Evolutionary conservation across 306 rosid genomes (phyloP), one percentile per base, ranked within the genome.

Genomic region (Dalbergia cultrata): DNA sequence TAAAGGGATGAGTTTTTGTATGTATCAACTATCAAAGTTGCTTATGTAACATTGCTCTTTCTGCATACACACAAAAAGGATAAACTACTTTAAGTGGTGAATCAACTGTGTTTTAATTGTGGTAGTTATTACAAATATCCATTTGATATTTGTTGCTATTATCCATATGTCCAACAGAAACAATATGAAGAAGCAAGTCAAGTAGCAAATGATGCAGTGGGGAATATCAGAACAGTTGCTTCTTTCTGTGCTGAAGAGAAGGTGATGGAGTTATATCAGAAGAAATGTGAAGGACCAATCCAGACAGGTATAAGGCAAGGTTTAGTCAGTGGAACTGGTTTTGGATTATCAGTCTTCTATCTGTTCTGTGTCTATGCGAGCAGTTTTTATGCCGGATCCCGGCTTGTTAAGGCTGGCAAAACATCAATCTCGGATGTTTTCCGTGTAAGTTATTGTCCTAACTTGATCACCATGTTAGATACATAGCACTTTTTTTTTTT

Each of bases 111-210:
- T 75, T 56, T 34, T 71, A 34, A 8, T 13, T 19, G n/a, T 61
- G 58, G 8, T 18, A 34, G 39, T 19, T 47, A 16, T 21, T 43
- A 53, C 62, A 54, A 21, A 43, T 34, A 26, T 58, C 72, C 10
- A 57, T 54, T 56, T 76, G 43, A 37, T 18, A 6, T 43, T 47
- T 44, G 16, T 44, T 83, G 74, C 35, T 52, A 34, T 66, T 26
- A 26, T 70, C 33, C 7, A 16, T 64, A 49, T 81, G 45, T 60
- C 76, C 8, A 18, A 50, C 71, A 92, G 98, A 85, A 80, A 85
- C 89, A 90, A 86, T 90, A 92, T 21, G 98, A 92, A 84, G 97
- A 88, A 69, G 97, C 98, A n/a, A 94, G 97, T 76, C 90, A 94
- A 74, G 84, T 90, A 13, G 97, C 92, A 3, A 94, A 57, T 54